Percentiles rank a stretch among this genome's conserved stretches.
phyloP scores from a whole-genome alignment of 1,139 yeast genomes.

The Taphrina communis region DNA sequence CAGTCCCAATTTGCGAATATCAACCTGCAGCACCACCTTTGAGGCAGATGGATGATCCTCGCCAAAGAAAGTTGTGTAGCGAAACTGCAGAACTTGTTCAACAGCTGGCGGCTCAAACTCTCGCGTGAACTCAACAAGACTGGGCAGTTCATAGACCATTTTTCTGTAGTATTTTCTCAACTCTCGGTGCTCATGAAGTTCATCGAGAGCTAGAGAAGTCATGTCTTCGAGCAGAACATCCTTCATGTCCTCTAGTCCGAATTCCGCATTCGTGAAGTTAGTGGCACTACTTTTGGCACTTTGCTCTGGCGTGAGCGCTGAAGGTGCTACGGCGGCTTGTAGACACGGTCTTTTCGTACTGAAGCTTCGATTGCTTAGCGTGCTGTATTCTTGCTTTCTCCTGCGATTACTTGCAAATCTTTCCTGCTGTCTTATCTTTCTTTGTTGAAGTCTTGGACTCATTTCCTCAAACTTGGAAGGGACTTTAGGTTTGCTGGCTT shows the following conservation, averaged over 20 bases:
- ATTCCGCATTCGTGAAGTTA: neutral
- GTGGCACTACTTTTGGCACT: neutral
- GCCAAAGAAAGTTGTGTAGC: constrained; percentile 74
- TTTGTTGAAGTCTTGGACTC: constrained; percentile 31
- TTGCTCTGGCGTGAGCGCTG: neutral
- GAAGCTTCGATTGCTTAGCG: constrained; percentile 1
- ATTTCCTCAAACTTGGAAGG: constrained; percentile 36
- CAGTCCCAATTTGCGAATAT: constrained; percentile 63
- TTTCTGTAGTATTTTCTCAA: constrained; percentile 65
- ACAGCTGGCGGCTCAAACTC: constrained; percentile 49
- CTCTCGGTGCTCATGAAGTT: constrained; percentile 56
- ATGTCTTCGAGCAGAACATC: constrained; percentile 36
- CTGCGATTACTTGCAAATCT: constrained; percentile 16
- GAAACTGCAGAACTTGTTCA: constrained; percentile 64
- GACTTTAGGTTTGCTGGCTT: constrained; percentile 49
- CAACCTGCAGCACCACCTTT: constrained; percentile 68
- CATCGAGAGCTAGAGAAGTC: constrained; percentile 35
- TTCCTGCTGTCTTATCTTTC: constrained; percentile 37
- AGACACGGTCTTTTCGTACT: neutral
- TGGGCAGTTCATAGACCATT: constrained; percentile 91
- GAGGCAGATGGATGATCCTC: constrained; percentile 74
- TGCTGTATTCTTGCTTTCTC: constrained; percentile 16
- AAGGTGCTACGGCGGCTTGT: neutral
- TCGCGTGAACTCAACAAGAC: constrained; percentile 68
- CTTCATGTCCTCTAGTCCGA: constrained; percentile 9